Evolutionary conservation across 306 rosid genomes (phyloP).

Genomic region (Mimosa pudica): DNA sequence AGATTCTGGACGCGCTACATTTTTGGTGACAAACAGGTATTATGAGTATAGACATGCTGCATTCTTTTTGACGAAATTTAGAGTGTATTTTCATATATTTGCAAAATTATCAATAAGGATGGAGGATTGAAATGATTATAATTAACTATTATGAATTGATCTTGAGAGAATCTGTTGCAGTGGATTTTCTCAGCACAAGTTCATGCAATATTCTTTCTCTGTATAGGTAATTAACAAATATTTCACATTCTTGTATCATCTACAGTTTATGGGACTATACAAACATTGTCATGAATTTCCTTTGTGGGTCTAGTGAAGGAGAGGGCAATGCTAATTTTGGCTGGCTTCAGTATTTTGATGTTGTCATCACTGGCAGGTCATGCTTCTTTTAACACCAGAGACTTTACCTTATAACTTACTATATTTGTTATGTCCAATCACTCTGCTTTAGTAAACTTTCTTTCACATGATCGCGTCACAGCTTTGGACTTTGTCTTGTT

Average conservation of each 20-base stretch:
- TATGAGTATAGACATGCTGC: slow-evolving; percentile 63
- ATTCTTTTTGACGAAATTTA: slow-evolving; percentile 60
- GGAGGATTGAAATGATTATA: neutral
- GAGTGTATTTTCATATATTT: neutral
- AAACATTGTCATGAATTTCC: slow-evolving; percentile 92
- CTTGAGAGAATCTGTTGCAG: neutral
- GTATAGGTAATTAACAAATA: neutral
- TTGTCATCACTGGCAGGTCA: slow-evolving; percentile 96
- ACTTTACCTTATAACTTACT: neutral
- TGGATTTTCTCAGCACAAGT: slow-evolving; percentile 3
- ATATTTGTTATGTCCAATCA: slow-evolving; percentile 30
- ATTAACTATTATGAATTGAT: slow-evolving; percentile 12
- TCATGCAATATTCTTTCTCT: slow-evolving; percentile 2
- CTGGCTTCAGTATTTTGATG: slow-evolving; percentile 93
- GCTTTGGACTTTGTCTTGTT: slow-evolving; percentile 12
- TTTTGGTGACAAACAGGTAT: slow-evolving; percentile 98
- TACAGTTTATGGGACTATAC: slow-evolving; percentile 99
- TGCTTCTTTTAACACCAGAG: slow-evolving; percentile 6
- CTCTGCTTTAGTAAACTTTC: slow-evolving; percentile 28
- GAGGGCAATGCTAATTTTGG: slow-evolving; percentile 61
- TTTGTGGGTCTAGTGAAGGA: slow-evolving; percentile 54
- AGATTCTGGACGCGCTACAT: slow-evolving; percentile 91
- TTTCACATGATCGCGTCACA: neutral
- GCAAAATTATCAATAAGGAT: slow-evolving; percentile 10
- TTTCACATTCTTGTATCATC: slow-evolving; percentile 23